Conservation (phyloP, 148 eudicot genomes). For the Camellia granthamiana region DNA sequence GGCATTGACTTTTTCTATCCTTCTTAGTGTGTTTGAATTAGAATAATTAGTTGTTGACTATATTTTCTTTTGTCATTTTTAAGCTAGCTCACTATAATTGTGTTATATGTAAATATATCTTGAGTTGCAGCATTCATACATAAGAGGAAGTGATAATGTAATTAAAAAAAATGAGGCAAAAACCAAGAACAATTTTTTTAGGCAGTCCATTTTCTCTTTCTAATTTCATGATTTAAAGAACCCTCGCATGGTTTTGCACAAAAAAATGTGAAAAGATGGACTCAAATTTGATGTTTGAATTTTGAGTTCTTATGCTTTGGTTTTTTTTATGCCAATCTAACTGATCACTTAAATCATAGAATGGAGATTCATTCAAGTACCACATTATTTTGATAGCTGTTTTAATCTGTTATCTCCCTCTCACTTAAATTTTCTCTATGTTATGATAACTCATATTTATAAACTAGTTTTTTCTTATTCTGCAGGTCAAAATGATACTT, state of each 20-base stretch:
- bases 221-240: too few species aligned
- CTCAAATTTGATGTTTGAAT: too few species aligned
- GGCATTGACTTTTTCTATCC: not conserved
- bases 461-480: conserved; percentile 8
- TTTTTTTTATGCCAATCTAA: not conserved
- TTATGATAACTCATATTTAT: not conserved
- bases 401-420: not conserved
- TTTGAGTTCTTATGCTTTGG: not conserved
- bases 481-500: conserved; percentile 47
- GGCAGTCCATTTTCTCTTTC: too few species aligned
- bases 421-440: not conserved
- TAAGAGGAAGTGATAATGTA: not conserved
- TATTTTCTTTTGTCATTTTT: not conserved
- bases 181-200: not conserved
- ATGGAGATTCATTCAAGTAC: conserved; percentile 6
- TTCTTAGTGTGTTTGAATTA: not conserved
- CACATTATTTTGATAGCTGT: not conserved
- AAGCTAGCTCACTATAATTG: not conserved
- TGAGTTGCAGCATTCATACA: too few species aligned
- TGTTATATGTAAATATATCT: not conserved
- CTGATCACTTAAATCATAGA: not conserved
- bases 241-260: too few species aligned
- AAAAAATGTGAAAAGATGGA: too few species aligned
- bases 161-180: not conserved
- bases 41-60: not conserved